Percentiles rank a stretch among this genome's conserved stretches.
Evolutionary conservation across 768 basidiomycete species (phyloP).

Genomic region (Tulasnella sp.): DNA sequence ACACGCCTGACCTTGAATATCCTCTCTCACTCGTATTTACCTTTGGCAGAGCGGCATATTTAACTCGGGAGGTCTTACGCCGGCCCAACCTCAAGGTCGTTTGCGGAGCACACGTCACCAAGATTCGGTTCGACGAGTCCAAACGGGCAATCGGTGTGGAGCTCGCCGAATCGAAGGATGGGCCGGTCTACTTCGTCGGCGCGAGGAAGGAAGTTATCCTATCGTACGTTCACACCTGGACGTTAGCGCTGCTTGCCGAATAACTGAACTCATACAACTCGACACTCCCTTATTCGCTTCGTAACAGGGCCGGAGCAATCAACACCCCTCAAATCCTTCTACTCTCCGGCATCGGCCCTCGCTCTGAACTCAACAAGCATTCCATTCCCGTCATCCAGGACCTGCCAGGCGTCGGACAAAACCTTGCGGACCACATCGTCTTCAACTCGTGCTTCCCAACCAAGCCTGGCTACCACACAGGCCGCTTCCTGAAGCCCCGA

Average conservation of each 20-base stretch:
- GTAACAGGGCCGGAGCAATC: constrained; percentile 26
- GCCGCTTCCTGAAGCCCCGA: neutral
- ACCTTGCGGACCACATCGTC: constrained; percentile 59
- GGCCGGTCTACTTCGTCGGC: constrained; percentile 5
- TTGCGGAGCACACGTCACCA: constrained; percentile 13
- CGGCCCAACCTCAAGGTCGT: constrained; percentile 16
- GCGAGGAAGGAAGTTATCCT: constrained; percentile 16
- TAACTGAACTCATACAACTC: neutral
- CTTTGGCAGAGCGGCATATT: constrained; percentile 11
- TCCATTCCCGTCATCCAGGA: constrained; percentile 47
- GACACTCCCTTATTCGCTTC: neutral
- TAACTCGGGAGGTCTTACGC: constrained; percentile 16
- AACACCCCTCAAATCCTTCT: constrained; percentile 29
- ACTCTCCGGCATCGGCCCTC: constrained; percentile 54
- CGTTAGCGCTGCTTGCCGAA: neutral
- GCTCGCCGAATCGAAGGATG: constrained; percentile 7
- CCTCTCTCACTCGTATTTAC: neutral
- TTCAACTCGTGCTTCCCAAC: constrained; percentile 14
- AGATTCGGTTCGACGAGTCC: constrained; percentile 13
- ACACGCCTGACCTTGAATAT: neutral
- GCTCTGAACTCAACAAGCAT: constrained; percentile 39
- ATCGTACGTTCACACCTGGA: constrained; percentile 9
- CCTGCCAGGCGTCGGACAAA: constrained; percentile 60
- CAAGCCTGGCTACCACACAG: neutral
- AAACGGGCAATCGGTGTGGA: constrained; percentile 15